These are phyloP conservation scores for Chaetothyriales sp. DNA, from an alignment of 2,329 filamentous ascomycete species.

Conservation along the genomic window DNA sequence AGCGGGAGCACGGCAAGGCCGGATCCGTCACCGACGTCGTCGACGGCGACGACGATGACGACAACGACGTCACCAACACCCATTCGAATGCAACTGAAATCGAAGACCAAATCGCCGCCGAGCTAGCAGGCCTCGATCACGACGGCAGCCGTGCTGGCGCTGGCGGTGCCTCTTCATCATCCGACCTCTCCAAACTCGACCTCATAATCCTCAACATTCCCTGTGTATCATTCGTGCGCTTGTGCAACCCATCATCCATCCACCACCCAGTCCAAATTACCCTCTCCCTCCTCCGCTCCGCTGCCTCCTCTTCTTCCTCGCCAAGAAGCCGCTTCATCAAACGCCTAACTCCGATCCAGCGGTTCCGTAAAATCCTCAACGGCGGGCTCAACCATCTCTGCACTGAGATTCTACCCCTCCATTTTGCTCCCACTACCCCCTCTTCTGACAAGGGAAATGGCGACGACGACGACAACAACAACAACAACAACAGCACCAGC, in stretches of 20 bases:
- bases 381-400: constrained; percentile 46
- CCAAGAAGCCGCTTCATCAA: constrained; percentile 43
- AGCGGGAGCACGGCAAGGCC: not conserved
- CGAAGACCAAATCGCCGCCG: constrained; percentile 46
- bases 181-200: constrained; percentile 5
- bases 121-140: constrained; percentile 38
- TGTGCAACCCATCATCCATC: constrained; percentile 37
- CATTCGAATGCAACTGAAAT: constrained; percentile 32
- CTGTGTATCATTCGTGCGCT: constrained; percentile 16
- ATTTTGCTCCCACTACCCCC: constrained; percentile 29
- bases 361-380: constrained; percentile 44
- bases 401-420: constrained; percentile 41
- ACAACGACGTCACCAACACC: not conserved
- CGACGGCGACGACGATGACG: not conserved
- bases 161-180: constrained; percentile 28
- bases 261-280: constrained; percentile 12
- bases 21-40: not conserved
- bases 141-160: constrained; percentile 20
- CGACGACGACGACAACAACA: not conserved
- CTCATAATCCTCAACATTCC: constrained; percentile 17
- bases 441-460: not conserved
- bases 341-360: constrained; percentile 46
- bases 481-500: not conserved
- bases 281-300: not conserved
- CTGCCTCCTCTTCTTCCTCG: not conserved